Percentiles rank a stretch among this genome's conserved stretches.
These are phyloP conservation scores for Tolypocladium nubicola DNA, from an alignment of 2,329 filamentous ascomycete species.

Conservation along the genomic window DNA sequence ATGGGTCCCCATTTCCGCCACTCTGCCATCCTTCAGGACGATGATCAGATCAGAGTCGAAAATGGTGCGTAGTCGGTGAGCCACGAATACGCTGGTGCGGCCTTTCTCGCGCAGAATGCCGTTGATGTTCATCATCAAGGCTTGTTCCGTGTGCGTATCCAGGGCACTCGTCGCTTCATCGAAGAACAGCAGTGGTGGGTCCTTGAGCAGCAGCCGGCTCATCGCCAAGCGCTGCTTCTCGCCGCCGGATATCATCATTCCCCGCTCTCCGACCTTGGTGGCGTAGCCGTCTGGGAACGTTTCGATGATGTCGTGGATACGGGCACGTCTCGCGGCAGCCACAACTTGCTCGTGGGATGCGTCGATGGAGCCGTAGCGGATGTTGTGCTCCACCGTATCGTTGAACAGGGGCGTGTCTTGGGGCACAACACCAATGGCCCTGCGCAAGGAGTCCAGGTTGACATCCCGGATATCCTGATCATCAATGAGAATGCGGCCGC, in stretches of 20 bases:
- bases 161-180: slow-evolving; percentile 90
- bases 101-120: slow-evolving; percentile 79
- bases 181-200: slow-evolving; percentile 85
- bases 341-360: slow-evolving; percentile 64
- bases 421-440: slow-evolving; percentile 85
- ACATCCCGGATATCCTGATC: slow-evolving; percentile 85
- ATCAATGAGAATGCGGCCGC: slow-evolving; percentile 80
- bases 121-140: slow-evolving; percentile 85
- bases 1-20: slow-evolving; percentile 87
- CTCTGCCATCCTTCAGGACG: slow-evolving; percentile 70
- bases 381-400: slow-evolving; percentile 91
- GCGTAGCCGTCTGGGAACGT: slow-evolving; percentile 79
- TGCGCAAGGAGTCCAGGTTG: slow-evolving; percentile 69
- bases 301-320: slow-evolving; percentile 73
- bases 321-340: slow-evolving; percentile 70
- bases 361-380: slow-evolving; percentile 77
- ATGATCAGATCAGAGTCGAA: slow-evolving; percentile 91
- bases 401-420: slow-evolving; percentile 98
- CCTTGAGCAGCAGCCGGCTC: slow-evolving; percentile 73
- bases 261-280: slow-evolving; percentile 86
- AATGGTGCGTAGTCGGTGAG: slow-evolving; percentile 84
- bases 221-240: slow-evolving; percentile 90
- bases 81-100: slow-evolving; percentile 89
- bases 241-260: slow-evolving; percentile 92
- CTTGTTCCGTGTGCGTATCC: slow-evolving; percentile 89